These are phyloP conservation scores for Melanomma pulvis-pyrius DNA, from an alignment of 495 filamentous ascomycete species.

Conservation along the genomic window DNA sequence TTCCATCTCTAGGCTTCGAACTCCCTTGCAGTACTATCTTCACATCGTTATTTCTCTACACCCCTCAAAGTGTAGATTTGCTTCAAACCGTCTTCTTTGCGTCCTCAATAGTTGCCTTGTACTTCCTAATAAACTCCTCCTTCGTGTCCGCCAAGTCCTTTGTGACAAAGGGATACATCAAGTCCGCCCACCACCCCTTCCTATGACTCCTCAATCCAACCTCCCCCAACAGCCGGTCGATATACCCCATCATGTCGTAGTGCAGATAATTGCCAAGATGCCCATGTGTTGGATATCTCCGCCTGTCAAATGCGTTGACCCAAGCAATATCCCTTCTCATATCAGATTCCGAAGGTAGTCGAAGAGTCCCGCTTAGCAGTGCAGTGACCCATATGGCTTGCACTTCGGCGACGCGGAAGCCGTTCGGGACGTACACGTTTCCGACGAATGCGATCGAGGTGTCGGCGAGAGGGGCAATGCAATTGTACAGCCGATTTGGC, in stretches of 20 bases:
- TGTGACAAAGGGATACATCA: neutral
- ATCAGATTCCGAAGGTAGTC: neutral
- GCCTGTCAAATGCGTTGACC: neutral
- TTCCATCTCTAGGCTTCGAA: too few species aligned
- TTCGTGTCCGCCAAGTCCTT: neutral
- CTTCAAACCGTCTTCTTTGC: too few species aligned
- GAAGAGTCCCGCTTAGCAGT: neutral
- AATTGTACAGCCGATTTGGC: constrained; percentile 13
- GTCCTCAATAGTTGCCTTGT: neutral
- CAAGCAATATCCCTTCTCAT: constrained; percentile 6
- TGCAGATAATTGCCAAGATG: neutral
- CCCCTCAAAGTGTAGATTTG: too few species aligned
- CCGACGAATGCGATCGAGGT: constrained; percentile 13
- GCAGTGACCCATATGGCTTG: constrained; percentile 14
- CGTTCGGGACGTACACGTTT: constrained; percentile 2
- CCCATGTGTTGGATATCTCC: constrained; percentile 7
- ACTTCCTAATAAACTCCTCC: neutral
- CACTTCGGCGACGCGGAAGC: constrained; percentile 1
- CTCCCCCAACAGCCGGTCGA: neutral
- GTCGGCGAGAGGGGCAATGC: constrained; percentile 1
- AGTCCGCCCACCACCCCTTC: neutral
- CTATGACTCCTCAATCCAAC: neutral
- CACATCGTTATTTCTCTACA: too few species aligned
- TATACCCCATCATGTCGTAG: constrained; percentile 13
- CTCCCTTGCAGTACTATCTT: too few species aligned